Evolutionary conservation across 148 eudicot species (phyloP), one percentile per base, ranked within the genome.

Genomic region (Persicaria maculosa): DNA sequence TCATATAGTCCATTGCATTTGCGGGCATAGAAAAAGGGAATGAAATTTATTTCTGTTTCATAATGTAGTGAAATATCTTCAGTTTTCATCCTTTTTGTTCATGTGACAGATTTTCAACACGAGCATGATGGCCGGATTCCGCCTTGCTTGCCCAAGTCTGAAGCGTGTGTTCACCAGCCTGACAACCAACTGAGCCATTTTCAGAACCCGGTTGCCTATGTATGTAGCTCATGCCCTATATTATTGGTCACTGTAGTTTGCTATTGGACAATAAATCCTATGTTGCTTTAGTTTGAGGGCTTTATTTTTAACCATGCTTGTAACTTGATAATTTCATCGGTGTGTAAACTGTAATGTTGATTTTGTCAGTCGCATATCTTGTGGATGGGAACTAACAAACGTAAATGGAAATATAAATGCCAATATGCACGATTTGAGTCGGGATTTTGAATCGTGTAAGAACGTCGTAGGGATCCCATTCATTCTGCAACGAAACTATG

Each of bases 91-190:
- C 4, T 72, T 65, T 65, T 12, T 65, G 46, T 16, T 55, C 45
- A 36, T 4, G 15, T 43, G 65, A 64, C 72, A 88, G 91, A 82
- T 88, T 68, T 82, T 68, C 72, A 74, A 81, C 3, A 47, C 25
- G 48, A 84, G 86, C 80, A 84, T 85, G 82, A 84, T 85, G 82
- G 84, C 84, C 10, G 82, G 77, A 59, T 47, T 85, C 15, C 84
- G 91, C 40, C 47, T 77, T 0, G 84, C 87, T 53, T 88, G 87
- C 75, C 85, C 83, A 10, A 82, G 89, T 53, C 76, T 88, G 77
- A 88, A 84, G 76, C 91, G 89, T 50, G 80, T 85, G 43, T 85
- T 75, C 68, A 84, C 78, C 83, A 83, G 87, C 76, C 68, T 80
- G 50, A 79, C 80, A 47, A 65, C 70, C 70, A 65, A 40, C 70